Conservation (phyloP, 805 yeast genomes). For the Wickerhamiella dianesei region DNA sequence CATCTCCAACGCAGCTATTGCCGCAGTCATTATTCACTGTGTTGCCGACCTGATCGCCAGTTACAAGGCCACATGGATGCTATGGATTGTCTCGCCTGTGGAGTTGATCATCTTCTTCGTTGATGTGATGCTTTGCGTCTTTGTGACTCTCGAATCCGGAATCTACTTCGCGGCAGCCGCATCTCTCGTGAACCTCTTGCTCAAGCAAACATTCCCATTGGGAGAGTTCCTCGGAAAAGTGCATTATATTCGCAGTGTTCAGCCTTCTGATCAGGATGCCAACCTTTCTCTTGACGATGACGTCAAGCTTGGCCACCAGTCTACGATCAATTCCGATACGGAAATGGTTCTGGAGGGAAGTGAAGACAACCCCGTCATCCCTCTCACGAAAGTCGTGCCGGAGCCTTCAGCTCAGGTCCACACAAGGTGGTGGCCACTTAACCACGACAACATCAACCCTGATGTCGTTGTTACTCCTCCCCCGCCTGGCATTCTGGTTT, state of each 20-base stretch:
- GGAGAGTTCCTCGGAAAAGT: slow-evolving; percentile 76
- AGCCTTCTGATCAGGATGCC: slow-evolving; percentile 25
- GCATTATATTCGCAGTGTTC: slow-evolving; percentile 54
- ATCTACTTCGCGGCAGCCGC: slow-evolving; percentile 84
- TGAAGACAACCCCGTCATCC: neutral
- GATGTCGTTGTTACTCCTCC: slow-evolving; percentile 56
- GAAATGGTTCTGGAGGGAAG: neutral
- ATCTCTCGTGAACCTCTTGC: slow-evolving; percentile 57
- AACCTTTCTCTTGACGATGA: neutral
- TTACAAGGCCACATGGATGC: slow-evolving; percentile 33
- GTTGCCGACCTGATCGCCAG: slow-evolving; percentile 73
- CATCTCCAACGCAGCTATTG: slow-evolving; percentile 79
- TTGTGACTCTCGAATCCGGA: slow-evolving; percentile 72
- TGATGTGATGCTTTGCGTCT: slow-evolving; percentile 63
- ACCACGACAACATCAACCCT: slow-evolving; percentile 38
- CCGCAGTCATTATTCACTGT: slow-evolving; percentile 86
- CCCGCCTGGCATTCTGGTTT: slow-evolving; percentile 83
- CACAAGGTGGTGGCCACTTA: slow-evolving; percentile 26
- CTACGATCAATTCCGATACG: neutral
- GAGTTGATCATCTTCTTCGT: slow-evolving; percentile 61
- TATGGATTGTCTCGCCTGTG: slow-evolving; percentile 60
- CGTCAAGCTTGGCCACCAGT: too few relatives aligned
- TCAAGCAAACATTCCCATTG: slow-evolving; percentile 64
- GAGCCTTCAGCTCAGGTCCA: slow-evolving; percentile 2
- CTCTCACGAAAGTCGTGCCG: neutral